A percentile compares a stretch with the other conserved stretches of the same genome.
phyloP scores from a whole-genome alignment of 305 asterid genomes.

The Fraxinus greggii region DNA sequence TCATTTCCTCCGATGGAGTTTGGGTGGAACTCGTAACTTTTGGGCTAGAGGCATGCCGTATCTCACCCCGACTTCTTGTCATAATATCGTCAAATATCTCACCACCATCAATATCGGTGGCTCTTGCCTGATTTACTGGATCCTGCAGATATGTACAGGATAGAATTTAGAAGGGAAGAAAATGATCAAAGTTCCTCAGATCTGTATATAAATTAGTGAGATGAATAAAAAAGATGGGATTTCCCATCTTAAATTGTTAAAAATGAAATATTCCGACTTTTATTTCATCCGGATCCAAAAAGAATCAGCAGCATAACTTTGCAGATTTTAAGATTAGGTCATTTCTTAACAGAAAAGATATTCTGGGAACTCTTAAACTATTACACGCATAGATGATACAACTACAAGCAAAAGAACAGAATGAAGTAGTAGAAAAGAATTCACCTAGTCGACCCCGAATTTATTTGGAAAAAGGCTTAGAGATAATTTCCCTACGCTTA shows the following conservation, averaged over 20 bases:
- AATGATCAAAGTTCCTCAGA: not conserved
- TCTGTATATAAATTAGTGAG: not conserved
- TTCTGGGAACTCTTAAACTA: not conserved
- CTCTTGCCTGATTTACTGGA: constrained; percentile 29
- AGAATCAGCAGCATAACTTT: not conserved
- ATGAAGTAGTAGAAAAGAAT: not conserved
- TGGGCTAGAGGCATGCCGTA: constrained; percentile 41
- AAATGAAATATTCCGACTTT: not conserved
- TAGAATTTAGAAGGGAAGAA: not conserved
- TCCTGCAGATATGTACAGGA: constrained; percentile 28
- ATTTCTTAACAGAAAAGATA: not conserved
- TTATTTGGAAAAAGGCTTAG: not conserved
- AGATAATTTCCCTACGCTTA: not conserved
- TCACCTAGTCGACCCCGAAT: not conserved
- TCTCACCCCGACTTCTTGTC: constrained; percentile 56
- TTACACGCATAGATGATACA: not conserved
- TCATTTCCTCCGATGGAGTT: constrained; percentile 26
- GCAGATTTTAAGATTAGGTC: not conserved
- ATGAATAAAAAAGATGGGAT: not conserved
- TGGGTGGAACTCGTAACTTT: constrained; percentile 40
- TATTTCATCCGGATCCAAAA: not conserved
- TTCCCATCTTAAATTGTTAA: not conserved
- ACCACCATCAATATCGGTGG: constrained; percentile 24
- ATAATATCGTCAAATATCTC: constrained; percentile 45
- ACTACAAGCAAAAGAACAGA: not conserved